Base-by-base conservation (phyloP, 2,329 filamentous ascomycete genomes). In the Trichoderma breve region DNA sequence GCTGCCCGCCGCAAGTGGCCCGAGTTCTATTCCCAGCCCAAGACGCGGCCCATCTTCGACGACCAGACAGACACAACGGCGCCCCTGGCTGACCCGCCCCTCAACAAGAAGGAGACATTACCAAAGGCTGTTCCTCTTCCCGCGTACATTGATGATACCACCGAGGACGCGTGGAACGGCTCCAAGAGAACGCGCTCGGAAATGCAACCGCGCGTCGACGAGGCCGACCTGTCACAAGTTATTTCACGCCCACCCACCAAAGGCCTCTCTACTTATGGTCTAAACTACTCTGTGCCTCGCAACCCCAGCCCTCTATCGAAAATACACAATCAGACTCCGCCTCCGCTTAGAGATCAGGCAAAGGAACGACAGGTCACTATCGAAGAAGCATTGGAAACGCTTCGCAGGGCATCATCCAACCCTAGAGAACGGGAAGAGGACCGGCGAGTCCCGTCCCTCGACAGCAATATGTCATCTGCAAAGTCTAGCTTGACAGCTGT, bases 181-280 rank as follows among this genome's bases (percentile, higher is more conserved):
- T 81, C 81, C 64, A 81, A 81, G 74, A 80, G 83, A 75, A 81
- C 82, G 73, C 83, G 84, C 70, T 81, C 84, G 18, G 83, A 86
- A 74, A 87, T 88, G 85, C 86, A 88, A 71, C 82, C 86, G 11
- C 85, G 85, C 64, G 86, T 87, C 43, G 85, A 83, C 78, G 86
- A 86, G 69, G 85, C 85, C 2, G 86, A 88, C 73, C 80, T 83
- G 47, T 87, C 86, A 8, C 83, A 81, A 28, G 78, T 84, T 36
- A 78, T 85, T 53, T 81, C 81, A 73, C 83, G 81, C 66, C 82
- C 84, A 14, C 82, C 83, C 1, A 78, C 75, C 21, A 77, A 78
- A 67, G 73, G 63, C 9, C 74, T 77, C 2, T 75, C 79, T 43
- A 74, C 77, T 12, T 76, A 76, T 28, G 76, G 76, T 34, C 68